A percentile compares a stretch with the other conserved stretches of the same genome.
Conservation (phyloP, 768 basidiomycete species). For the Aureoboletus auriporus region DNA sequence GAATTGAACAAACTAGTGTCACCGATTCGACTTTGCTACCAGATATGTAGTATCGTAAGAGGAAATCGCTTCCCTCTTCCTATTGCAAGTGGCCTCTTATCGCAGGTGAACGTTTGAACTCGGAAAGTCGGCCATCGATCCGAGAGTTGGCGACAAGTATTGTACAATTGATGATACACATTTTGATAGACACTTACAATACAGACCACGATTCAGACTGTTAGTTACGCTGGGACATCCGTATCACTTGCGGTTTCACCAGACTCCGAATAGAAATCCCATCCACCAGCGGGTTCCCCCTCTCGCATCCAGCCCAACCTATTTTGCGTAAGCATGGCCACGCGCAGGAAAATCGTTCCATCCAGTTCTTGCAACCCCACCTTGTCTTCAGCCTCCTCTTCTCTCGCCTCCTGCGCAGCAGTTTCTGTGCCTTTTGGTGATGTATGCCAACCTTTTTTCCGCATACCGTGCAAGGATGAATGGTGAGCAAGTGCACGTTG, state of each 20-base stretch:
- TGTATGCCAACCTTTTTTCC: slow-evolving; percentile 26
- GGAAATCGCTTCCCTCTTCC: too few species aligned
- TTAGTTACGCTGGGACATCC: background rate
- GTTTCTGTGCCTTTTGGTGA: slow-evolving; percentile 11
- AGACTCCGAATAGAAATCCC: slow-evolving; percentile 8
- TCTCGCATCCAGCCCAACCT: slow-evolving; percentile 39
- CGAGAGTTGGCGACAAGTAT: too few species aligned
- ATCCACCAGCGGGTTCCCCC: slow-evolving; percentile 25
- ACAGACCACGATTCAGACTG: too few species aligned
- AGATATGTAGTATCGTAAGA: too few species aligned
- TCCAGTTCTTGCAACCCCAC: slow-evolving; percentile 37
- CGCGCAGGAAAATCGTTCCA: slow-evolving; percentile 61
- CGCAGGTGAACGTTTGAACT: too few species aligned
- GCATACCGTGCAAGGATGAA: slow-evolving; percentile 39
- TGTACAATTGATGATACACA: too few species aligned
- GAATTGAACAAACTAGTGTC: too few species aligned
- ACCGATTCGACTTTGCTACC: too few species aligned
- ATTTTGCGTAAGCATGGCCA: slow-evolving; percentile 48
- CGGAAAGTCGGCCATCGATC: too few species aligned
- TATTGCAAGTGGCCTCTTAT: too few species aligned
- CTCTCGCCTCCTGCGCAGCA: slow-evolving; percentile 14
- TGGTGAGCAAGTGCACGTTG: slow-evolving; percentile 48
- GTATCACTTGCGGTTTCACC: background rate
- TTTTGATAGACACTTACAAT: too few species aligned
- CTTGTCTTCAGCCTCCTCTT: slow-evolving; percentile 24